Evolutionary conservation across 306 rosid genomes (phyloP), one percentile per base, ranked within the genome.

Genomic region (Alnus glutinosa): DNA sequence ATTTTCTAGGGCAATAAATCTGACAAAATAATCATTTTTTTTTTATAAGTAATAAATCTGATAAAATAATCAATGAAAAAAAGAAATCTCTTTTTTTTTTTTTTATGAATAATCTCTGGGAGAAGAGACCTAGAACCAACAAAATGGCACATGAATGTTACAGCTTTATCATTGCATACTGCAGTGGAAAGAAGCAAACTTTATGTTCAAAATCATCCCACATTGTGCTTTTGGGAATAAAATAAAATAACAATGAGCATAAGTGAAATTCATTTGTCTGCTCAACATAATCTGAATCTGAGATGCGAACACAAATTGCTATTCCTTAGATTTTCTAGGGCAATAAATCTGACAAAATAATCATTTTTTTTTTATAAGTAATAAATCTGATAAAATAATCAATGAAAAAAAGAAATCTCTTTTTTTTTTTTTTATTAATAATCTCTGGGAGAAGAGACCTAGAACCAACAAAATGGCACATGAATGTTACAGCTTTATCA

Each of bases 81-180:
- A 61, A 37, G 1, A 36, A 37, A 37, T n/a, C n/a, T n/a, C n/a
- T n/a, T n/a, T n/a, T n/a, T n/a, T n/a, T n/a, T n/a, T n/a, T n/a
- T n/a, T n/a, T n/a, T 0, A n/a, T n/a, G n/a, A n/a, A n/a, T n/a
- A n/a, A n/a, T n/a, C n/a, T n/a, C n/a, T n/a, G n/a, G 55, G 68
- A 71, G 46, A n/a, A 66, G 30, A 59, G 52, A 23, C 54, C 62
- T 28, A 70, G 61, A 75, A 30, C 79, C 67, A 67, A 42, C 54
- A 59, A 39, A 7, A n/a, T 16, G 2, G 75, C 59, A 59, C 46
- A 42, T 23, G 8, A 5, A 36, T 46, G 67, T 7, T 8, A 16
- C 50, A 16, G 13, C 2, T 68, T 32, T 46, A 52, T 28, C 16
- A 18, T 14, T 18, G 34, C 46, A 54, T 18, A 42, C 12, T 10